Evolutionary conservation across 2,329 filamentous ascomycete genomes (phyloP).

Genomic region (Fusarium chaquense): DNA sequence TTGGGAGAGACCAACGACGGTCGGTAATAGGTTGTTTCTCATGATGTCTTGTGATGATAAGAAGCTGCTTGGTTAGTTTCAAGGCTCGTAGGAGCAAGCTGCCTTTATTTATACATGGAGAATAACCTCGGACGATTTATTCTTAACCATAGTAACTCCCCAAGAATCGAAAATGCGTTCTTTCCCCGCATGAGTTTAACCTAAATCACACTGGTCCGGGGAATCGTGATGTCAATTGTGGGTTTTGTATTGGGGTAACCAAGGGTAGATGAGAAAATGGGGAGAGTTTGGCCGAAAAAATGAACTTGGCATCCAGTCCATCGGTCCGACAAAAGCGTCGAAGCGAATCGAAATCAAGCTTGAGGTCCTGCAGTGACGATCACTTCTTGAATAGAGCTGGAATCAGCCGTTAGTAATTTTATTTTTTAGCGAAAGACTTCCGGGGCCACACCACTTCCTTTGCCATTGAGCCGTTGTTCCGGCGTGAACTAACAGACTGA

Average conservation of each 20-base stretch:
- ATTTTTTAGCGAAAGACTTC: neutral
- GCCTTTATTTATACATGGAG: conserved; percentile 1
- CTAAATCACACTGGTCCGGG: conserved; percentile 4
- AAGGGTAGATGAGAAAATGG: neutral
- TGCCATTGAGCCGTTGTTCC: neutral
- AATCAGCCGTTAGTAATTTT: neutral
- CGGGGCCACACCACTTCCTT: neutral
- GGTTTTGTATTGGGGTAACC: neutral
- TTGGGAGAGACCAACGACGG: conserved; percentile 6
- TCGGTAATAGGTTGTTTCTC: conserved; percentile 1
- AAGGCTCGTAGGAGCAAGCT: accelerated
- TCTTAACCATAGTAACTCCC: neutral
- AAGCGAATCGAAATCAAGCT: neutral
- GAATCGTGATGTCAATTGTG: conserved; percentile 19
- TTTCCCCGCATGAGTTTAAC: conserved; percentile 9
- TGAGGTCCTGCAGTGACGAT: neutral
- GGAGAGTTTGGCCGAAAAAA: neutral
- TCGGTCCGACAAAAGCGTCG: conserved; percentile 12
- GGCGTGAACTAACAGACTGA: no score
- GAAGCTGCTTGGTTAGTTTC: neutral
- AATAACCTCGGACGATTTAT: neutral
- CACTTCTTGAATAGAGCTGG: neutral
- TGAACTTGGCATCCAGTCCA: neutral
- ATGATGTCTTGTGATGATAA: neutral
- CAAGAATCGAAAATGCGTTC: neutral